These are phyloP conservation scores for Candida cerambycidarum DNA, from an alignment of 805 yeast genomes.

Conservation along the genomic window DNA sequence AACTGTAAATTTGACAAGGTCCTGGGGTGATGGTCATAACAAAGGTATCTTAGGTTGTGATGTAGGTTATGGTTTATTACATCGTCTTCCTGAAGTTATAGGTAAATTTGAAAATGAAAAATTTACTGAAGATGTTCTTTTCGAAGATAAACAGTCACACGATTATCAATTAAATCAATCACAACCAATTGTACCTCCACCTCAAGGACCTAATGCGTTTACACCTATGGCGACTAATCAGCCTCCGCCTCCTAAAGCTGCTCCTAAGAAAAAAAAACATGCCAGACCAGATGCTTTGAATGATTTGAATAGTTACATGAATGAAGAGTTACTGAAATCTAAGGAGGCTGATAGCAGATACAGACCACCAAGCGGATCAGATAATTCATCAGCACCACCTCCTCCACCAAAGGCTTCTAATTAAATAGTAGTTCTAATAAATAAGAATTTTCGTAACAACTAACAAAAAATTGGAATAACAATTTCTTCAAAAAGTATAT, in stretches of 20 bases:
- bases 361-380: not conserved
- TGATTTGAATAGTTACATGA: conserved; percentile 40
- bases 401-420: conserved; percentile 25
- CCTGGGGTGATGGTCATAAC: conserved; percentile 66
- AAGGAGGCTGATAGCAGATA: conserved; percentile 29
- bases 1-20: conserved; percentile 60
- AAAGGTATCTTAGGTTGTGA: conserved; percentile 88
- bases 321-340: conserved; percentile 43
- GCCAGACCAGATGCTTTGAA: conserved; percentile 20
- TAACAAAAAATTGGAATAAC: not conserved
- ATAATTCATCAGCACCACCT: conserved; percentile 32
- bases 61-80: conserved; percentile 89
- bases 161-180: conserved; percentile 17
- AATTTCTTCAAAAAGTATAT: not conserved
- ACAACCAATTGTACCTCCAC: conserved; percentile 7
- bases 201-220: conserved; percentile 9
- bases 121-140: conserved; percentile 33
- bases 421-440: not conserved
- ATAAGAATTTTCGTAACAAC: not conserved
- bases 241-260: conserved; percentile 16
- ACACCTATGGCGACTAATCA: conserved; percentile 11
- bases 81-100: conserved; percentile 72
- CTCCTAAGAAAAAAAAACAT: conserved; percentile 31
- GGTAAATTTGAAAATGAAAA: conserved; percentile 46
- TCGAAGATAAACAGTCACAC: conserved; percentile 25